Base-by-base conservation (phyloP, 345 rosid genomes). In the Populus ilicifolia region DNA sequence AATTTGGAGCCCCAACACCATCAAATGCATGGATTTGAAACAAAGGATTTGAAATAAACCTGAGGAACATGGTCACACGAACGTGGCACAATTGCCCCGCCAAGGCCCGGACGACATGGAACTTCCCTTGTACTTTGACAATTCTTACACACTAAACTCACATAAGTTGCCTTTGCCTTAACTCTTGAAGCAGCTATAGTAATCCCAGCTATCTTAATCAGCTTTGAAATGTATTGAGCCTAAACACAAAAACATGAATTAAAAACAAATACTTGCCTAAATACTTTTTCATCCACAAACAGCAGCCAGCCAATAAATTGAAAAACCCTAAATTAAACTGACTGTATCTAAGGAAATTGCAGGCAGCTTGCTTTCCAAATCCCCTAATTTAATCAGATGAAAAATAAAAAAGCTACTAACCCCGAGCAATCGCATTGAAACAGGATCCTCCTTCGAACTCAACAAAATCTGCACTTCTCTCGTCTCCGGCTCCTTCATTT, bases 71-170 rank as follows among this genome's bases (percentile, higher is more conserved):
- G 95, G 80, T 89, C 96, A 82, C 99, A 96, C 1, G 96, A 90
- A 80, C 98, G 93, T 63, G 99, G 98, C 72, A 96, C 90, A 38
- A 96, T 93, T 30, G 97, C 99, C 8, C 98, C 99, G 69, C 99
- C 97, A 76, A 96, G 97, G 35, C 99, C 99, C 56, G 98, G 95
- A 16, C 96, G 92, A 68, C 99, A 92, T 7, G 98, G 92, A 43
- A 93, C 94, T 52, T 85, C 89, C 78, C 83, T 88, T 5, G 91
- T 84, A 79, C 86, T 89, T 77, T 87, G 90, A 85, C 96, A 93
- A 74, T 96, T 93, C 89, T 89, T 93, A 74, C 99, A 96, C 35
- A 92, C 90, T 73, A 96, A 75, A 83, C 88, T 90, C 66, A 96
- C 96, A 71, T 90, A 89, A 70, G 96, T 96, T 6, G 99, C 96